A percentile compares a stretch with the other conserved stretches of the same genome.
Evolutionary conservation across 306 rosid genomes (phyloP).

Genomic region (Cucumis melo): DNA sequence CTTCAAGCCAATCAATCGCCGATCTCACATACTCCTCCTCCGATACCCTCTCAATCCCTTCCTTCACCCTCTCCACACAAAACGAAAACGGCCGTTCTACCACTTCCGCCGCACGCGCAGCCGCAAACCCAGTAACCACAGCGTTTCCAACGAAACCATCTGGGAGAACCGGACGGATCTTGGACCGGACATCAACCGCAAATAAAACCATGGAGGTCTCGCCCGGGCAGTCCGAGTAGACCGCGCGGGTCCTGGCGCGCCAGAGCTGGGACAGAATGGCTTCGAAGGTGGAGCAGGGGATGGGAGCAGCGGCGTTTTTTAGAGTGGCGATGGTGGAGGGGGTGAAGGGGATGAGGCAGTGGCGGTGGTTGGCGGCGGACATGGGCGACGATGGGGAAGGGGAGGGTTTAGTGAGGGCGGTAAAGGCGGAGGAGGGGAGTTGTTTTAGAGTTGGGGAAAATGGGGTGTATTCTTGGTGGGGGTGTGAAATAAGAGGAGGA

Average conservation of each 20-base stretch:
- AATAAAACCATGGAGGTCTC: slow-evolving; percentile 25
- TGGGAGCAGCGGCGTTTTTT: slow-evolving; percentile 14
- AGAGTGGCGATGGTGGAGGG: slow-evolving; percentile 16
- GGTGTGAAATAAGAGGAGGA: slow-evolving; percentile 31
- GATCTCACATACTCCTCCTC: slow-evolving; percentile 40
- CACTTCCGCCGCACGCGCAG: slow-evolving; percentile 28
- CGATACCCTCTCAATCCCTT: slow-evolving; percentile 38
- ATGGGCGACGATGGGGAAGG: background rate
- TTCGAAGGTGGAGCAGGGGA: slow-evolving; percentile 25
- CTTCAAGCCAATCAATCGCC: slow-evolving; percentile 47
- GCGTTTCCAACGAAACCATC: slow-evolving; percentile 43
- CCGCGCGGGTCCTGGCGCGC: slow-evolving; percentile 37
- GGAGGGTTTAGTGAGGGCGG: slow-evolving; percentile 2
- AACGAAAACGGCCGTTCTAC: slow-evolving; percentile 18
- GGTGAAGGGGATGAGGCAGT: slow-evolving; percentile 17
- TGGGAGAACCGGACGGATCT: slow-evolving; percentile 21
- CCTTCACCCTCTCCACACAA: slow-evolving; percentile 27
- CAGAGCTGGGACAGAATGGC: slow-evolving; percentile 37
- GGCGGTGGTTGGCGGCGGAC: background rate
- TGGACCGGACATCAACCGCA: slow-evolving; percentile 34
- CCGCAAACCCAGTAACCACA: slow-evolving; percentile 39
- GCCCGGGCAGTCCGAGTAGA: slow-evolving; percentile 8
- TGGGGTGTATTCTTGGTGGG: slow-evolving; percentile 29
- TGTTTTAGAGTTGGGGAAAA: background rate
- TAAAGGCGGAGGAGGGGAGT: slow-evolving; percentile 9